Percentiles rank a stretch among this genome's conserved stretches.
Evolutionary conservation across 2,329 filamentous ascomycete genomes (phyloP).

Genomic region (Trichophyton benhamiae): DNA sequence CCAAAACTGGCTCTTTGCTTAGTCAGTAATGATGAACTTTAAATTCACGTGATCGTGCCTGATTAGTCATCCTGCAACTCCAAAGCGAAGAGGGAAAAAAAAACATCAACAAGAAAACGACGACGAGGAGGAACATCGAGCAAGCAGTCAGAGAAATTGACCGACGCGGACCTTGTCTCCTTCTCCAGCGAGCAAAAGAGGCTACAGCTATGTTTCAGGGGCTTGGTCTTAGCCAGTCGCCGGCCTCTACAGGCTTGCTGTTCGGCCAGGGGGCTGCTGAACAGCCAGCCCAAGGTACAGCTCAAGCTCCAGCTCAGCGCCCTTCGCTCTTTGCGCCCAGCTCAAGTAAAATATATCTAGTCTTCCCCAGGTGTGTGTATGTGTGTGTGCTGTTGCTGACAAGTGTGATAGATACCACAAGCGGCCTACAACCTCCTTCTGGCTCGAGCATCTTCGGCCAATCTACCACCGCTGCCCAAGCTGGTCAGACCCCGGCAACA

Average conservation of each 20-base stretch:
- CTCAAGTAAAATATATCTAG: background rate
- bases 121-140: background rate
- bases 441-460: conserved; percentile 19
- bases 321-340: conserved; percentile 10
- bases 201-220: background rate
- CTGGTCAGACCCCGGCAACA: conserved; percentile 10
- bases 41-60: too few relatives aligned
- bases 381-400: background rate
- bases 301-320: conserved; percentile 5
- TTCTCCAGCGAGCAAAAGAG: background rate
- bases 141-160: background rate
- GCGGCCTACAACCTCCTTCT: conserved; percentile 15
- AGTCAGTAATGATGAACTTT: too few relatives aligned
- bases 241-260: background rate
- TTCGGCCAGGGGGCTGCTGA: background rate
- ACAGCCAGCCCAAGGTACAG: conserved; percentile 11
- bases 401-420: background rate
- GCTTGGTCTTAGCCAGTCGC: background rate
- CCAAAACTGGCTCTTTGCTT: too few relatives aligned
- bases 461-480: conserved; percentile 15
- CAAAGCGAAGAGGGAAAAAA: too few relatives aligned
- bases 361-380: background rate
- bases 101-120: background rate
- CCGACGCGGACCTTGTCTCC: background rate
- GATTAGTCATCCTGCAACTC: too few relatives aligned